Conservation (phyloP, 2,329 filamentous ascomycete species). For the Scytalidium sp. region DNA sequence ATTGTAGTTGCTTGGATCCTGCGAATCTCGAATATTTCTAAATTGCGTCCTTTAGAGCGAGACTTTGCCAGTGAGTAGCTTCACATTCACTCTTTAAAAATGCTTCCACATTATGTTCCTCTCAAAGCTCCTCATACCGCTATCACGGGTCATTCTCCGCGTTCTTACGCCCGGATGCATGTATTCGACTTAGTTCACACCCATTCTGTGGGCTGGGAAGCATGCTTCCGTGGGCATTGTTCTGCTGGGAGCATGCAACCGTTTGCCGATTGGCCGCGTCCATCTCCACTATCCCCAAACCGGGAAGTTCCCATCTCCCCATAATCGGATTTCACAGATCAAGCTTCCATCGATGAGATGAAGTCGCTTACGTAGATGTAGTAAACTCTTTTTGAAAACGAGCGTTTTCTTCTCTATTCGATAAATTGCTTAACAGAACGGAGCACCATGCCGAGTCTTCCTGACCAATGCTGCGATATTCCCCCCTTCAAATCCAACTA, state of each 20-base stretch:
- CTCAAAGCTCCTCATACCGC: neutral
- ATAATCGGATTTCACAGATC: neutral
- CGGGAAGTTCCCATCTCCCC: neutral
- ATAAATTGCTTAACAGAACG: neutral
- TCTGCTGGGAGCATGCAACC: neutral
- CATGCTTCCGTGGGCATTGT: neutral
- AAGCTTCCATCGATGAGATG: neutral
- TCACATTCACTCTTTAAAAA: neutral
- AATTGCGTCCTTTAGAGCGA: neutral
- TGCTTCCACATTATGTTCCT: neutral
- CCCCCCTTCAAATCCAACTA: constrained; percentile 5
- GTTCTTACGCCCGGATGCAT: neutral
- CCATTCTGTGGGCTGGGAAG: neutral
- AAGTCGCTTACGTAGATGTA: neutral
- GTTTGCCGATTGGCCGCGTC: neutral
- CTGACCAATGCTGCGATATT: constrained; percentile 5
- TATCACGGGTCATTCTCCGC: neutral
- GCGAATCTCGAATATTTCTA: neutral
- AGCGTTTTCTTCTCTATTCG: neutral
- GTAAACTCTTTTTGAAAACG: neutral
- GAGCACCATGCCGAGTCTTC: neutral
- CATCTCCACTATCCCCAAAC: neutral
- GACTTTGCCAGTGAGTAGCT: neutral
- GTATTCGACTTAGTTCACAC: neutral
- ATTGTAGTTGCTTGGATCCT: too few relatives aligned